These are phyloP conservation scores for Trichoderma hamatum DNA, from an alignment of 2,329 filamentous ascomycete genomes.

Conservation along the genomic window DNA sequence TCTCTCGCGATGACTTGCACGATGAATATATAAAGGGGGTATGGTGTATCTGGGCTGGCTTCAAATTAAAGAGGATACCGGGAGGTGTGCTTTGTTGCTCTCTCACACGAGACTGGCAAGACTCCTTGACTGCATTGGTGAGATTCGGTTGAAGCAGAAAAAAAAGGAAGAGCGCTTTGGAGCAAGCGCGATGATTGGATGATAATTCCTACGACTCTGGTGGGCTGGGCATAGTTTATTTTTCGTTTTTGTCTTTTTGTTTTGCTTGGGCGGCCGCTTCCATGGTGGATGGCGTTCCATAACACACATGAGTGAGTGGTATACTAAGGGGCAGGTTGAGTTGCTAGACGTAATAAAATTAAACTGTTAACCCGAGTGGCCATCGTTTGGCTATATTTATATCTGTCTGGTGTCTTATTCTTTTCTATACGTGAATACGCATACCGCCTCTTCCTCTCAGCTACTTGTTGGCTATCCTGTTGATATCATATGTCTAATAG, in stretches of 20 bases:
- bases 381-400: neutral
- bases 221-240: slow-evolving; percentile 6
- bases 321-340: neutral
- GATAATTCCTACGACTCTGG: slow-evolving; percentile 21
- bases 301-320: neutral
- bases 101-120: neutral
- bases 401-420: neutral
- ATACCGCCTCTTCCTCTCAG: neutral
- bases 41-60: neutral
- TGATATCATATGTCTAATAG: neutral
- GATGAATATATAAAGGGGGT: neutral
- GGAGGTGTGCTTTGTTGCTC: neutral
- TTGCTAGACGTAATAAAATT: slow-evolving; percentile 14
- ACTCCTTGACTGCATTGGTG: neutral
- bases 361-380: neutral
- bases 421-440: neutral
- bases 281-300: slow-evolving; percentile 11
- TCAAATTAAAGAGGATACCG: neutral
- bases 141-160: neutral
- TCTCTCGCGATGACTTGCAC: neutral
- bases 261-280: slow-evolving; percentile 6
- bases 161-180: slow-evolving; percentile 1
- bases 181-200: slow-evolving; percentile 25
- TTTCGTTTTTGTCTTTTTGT: neutral
- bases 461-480: neutral